A percentile compares a stretch with the other conserved stretches of the same genome.
Conservation (phyloP, 352 stramenopile genomes). For the Pythium dissimile region DNA sequence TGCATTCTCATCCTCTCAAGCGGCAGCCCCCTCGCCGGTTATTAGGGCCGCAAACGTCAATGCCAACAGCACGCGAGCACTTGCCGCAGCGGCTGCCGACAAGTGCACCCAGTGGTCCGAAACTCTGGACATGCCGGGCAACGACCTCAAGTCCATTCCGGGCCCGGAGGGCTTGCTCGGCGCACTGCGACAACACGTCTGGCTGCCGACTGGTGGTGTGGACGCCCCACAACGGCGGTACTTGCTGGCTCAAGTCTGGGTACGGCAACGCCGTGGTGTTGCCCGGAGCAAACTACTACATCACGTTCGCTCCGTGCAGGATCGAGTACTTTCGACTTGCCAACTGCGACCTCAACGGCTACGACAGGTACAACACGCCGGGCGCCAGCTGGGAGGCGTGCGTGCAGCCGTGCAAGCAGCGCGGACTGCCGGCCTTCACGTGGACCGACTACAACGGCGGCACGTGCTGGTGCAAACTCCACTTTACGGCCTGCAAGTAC, state of each 20-base stretch:
- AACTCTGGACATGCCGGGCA: neutral
- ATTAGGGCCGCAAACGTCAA: too few species aligned
- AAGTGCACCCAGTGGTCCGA: too few species aligned
- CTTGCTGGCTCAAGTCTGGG: constrained; percentile 44
- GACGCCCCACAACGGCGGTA: constrained; percentile 44
- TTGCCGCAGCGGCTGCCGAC: too few species aligned
- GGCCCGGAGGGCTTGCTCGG: too few species aligned
- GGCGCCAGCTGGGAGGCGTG: neutral
- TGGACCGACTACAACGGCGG: constrained; percentile 14
- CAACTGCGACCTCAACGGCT: constrained; percentile 3
- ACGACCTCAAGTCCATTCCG: too few species aligned
- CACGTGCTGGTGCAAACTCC: constrained; percentile 10
- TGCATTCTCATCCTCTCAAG: too few species aligned
- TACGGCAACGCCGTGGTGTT: neutral
- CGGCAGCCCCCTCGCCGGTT: too few species aligned
- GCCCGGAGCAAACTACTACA: neutral
- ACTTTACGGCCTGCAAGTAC: neutral
- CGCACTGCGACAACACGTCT: neutral
- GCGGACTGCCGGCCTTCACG: neutral
- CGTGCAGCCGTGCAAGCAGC: neutral
- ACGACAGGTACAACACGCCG: neutral
- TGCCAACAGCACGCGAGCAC: too few species aligned
- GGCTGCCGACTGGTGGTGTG: constrained; percentile 16
- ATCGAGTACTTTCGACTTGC: neutral
- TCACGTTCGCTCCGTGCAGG: neutral